Conservation (phyloP, 176 grass and related monocot species). For the Triticum monococcum region DNA sequence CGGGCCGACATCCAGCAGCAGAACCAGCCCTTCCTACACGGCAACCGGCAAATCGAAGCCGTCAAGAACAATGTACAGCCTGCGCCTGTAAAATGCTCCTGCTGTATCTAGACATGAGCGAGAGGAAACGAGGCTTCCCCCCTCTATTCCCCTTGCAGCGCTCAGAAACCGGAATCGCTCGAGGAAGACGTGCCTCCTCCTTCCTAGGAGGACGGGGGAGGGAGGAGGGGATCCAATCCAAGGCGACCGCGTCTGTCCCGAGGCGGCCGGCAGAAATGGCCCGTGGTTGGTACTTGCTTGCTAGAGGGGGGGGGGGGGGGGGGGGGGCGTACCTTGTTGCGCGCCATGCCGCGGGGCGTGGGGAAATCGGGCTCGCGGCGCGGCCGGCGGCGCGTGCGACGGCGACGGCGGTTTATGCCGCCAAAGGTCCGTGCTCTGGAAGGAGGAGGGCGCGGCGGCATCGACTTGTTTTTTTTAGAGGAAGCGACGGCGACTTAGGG, state of each 20-base stretch:
- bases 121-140: background rate
- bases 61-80: background rate
- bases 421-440: no score
- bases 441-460: no score
- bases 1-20: slow-evolving; percentile 85
- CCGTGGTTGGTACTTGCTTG: no score
- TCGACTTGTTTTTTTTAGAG: no score
- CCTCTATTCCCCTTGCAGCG: background rate
- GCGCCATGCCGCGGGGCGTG: slow-evolving; percentile 31
- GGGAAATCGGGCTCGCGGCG: background rate
- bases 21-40: slow-evolving; percentile 66
- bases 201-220: background rate
- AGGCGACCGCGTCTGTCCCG: no score
- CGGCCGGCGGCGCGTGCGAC: no score
- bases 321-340: slow-evolving; percentile 30
- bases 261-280: background rate
- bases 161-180: no score
- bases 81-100: background rate
- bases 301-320: no score
- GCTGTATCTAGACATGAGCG: background rate
- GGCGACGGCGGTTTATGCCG: background rate
- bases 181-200: no score
- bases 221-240: background rate
- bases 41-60: background rate
- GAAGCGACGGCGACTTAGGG: no score